These are phyloP conservation scores for Gracilaria caudata DNA, from an alignment of 23 red algal species.

Conservation along the genomic window DNA sequence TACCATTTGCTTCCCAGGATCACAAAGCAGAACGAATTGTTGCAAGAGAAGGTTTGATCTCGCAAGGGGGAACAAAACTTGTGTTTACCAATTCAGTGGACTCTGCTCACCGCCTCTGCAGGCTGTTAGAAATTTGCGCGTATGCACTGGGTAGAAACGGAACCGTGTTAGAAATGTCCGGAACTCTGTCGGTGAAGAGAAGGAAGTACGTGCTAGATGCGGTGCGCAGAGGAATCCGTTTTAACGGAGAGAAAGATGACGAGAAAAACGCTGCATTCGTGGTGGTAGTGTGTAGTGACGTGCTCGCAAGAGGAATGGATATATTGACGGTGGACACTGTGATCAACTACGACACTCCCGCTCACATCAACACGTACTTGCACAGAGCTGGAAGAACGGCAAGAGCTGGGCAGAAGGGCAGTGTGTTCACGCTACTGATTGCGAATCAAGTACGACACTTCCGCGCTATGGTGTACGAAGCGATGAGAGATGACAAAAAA, in stretches of 20 bases:
- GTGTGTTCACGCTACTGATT: conserved; percentile 58
- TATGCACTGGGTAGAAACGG: conserved; percentile 11
- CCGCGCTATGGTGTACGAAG: conserved; percentile 52
- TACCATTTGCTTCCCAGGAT: conserved; percentile 17
- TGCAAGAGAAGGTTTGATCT: not conserved
- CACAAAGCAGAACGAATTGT: not conserved
- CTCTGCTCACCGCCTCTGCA: conserved; percentile 74
- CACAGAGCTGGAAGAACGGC: conserved; percentile 92
- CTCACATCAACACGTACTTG: conserved; percentile 81
- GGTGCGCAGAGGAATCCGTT: conserved; percentile 16
- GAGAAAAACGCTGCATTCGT: conserved; percentile 8
- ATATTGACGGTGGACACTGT: conserved; percentile 71
- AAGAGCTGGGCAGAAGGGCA: conserved; percentile 77
- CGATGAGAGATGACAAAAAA: conserved; percentile 32
- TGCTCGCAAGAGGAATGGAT: conserved; percentile 91
- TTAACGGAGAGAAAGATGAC: not conserved
- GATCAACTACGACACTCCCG: conserved; percentile 88
- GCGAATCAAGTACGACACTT: conserved; percentile 83
- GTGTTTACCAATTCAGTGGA: conserved; percentile 85
- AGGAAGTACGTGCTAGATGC: conserved; percentile 51
- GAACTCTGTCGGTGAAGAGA: conserved; percentile 39
- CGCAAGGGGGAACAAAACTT: conserved; percentile 44
- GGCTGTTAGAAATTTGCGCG: conserved; percentile 71
- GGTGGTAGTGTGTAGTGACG: conserved; percentile 87
- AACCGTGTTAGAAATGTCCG: conserved; percentile 69